These are phyloP conservation scores for Schwanniomyces etchellsii DNA, from an alignment of 1,139 yeast genomes.

Conservation along the genomic window DNA sequence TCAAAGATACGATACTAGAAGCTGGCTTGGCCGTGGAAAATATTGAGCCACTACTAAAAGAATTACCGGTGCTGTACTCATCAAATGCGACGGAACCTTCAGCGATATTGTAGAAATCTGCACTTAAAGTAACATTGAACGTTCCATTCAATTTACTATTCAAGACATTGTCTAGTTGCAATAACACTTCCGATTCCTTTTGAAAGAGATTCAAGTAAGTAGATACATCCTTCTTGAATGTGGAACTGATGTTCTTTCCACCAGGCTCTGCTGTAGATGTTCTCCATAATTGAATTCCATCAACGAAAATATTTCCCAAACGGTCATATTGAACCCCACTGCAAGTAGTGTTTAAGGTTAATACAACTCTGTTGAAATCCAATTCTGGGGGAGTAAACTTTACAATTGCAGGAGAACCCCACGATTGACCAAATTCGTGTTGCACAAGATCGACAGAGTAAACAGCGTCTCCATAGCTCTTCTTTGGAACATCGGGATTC, in stretches of 20 bases:
- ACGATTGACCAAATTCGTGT: slow-evolving; percentile 32
- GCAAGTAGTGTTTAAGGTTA: slow-evolving; percentile 53
- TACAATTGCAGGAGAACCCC: slow-evolving; percentile 28
- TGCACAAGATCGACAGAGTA: slow-evolving; percentile 19
- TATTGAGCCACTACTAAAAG: slow-evolving; percentile 8
- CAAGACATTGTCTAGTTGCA: slow-evolving; percentile 65
- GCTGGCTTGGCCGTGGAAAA: slow-evolving; percentile 25
- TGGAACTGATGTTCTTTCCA: slow-evolving; percentile 38
- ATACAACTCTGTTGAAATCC: slow-evolving; percentile 54
- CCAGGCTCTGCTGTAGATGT: slow-evolving; percentile 83
- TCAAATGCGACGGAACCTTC: slow-evolving; percentile 9
- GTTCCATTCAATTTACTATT: slow-evolving; percentile 54
- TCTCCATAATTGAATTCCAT: slow-evolving; percentile 73
- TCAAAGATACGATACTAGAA: slow-evolving; percentile 26
- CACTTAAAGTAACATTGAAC: slow-evolving; percentile 49
- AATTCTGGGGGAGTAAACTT: slow-evolving; percentile 23
- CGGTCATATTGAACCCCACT: slow-evolving; percentile 75
- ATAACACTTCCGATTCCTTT: slow-evolving; percentile 27
- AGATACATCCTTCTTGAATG: slow-evolving; percentile 60
- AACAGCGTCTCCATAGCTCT: slow-evolving; percentile 26
- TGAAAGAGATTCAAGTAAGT: slow-evolving; percentile 49
- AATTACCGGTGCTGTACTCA: slow-evolving; percentile 6
- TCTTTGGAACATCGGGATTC: slow-evolving; percentile 23
- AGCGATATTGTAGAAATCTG: slow-evolving; percentile 39
- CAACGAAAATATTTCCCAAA: slow-evolving; percentile 61